Evolutionary conservation across 1,284 basidiomycete genomes (phyloP), one percentile per base, ranked within the genome.

Genomic region (Boletus smithii): DNA sequence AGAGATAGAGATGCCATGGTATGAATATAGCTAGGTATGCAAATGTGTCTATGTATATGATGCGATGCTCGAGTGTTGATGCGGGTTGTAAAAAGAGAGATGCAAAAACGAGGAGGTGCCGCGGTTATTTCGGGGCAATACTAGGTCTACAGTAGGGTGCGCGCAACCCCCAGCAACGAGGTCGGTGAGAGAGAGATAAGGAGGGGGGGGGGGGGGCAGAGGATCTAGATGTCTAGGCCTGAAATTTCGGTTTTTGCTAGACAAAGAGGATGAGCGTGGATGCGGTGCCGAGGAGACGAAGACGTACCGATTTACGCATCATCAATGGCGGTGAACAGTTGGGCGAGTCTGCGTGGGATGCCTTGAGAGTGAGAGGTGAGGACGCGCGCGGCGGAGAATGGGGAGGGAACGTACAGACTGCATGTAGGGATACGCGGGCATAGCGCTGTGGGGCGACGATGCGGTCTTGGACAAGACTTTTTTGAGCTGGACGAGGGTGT

Each of bases 281-380:
- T 2, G 26, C n/a, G 31, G 50, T 33, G 40, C 49, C n/a, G 34
- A 36, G 51, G 46, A 32, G 3, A 11, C 9, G 24, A 22, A 33
- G 22, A 66, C 73, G 51, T 49, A 76, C 73, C 50, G 75, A 69
- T 70, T 70, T 71, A 46, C 73, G 75, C 75, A 80, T 80, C 74
- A 78, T 80, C 48, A 80, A 50, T 14, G 73, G 73, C n/a, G 73
- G 63, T 18, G 71, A 71, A 16, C 67, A 67, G 41, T 67, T 63
- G 43, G 64, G 50, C 41, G 64, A 68, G 40, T 69, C 63, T 33
- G 69, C 55, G 16, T 70, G 56, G 39, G 69, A 55, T 26, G 69
- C 60, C 75, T 77, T n/a, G n/a, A 11, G 6, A 10, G 17, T 18
- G 5, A 46, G n/a, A 38, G 30, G 50, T 64, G 30, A 57, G 53